Base-by-base conservation (phyloP, 2,329 filamentous ascomycete species). In the Colletotrichum falcatum region DNA sequence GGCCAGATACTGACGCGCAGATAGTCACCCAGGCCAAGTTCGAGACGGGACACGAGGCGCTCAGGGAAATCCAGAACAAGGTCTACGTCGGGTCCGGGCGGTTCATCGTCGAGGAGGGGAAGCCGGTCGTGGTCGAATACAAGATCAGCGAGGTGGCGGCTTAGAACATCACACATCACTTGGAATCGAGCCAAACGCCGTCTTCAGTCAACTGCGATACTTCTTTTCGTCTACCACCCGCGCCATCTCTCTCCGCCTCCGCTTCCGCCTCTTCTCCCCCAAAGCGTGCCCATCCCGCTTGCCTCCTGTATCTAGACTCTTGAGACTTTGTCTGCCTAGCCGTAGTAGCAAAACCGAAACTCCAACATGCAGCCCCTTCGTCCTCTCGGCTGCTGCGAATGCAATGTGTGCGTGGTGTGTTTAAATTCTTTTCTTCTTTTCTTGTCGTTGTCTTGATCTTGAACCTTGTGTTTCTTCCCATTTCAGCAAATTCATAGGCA, bases 21-120 rank as follows among this genome's bases (percentile, higher is more conserved):
- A 12, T 55, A 81, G 82, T 81, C 64, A 79, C 81, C 23, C 79
- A 82, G 71, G 74, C 81, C 28, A 76, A 78, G 49, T 81, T 83
- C 60, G 79, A 83, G 74, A 81, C 81, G 14, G 81, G 80, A 39
- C 76, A 76, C 62, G 76, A 78, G 11, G 76, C 74, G 26, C 73
- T 83, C 53, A 80, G 77, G 71, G 74, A 73, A 5, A 72, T 84
- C 7, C 78, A 82, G 66, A 70, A 80, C 61, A 83, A 80, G 66
- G 66, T 83, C n/a, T 83, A 79, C 71, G 81, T 83, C 51, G 81
- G 77, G 1, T 81, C 80, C 20, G 82, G 82, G 28, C 77, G 81
- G 26, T 84, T 84, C 72, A 76, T 83, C 39, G 73, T 83, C 39
- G 78, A 79, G 51, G 70, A 76, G 51, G 77, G 79, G 14, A 74